Evolutionary conservation across 768 basidiomycete genomes (phyloP), one percentile per base, ranked within the genome.

Genomic region (Lactarius indigo): DNA sequence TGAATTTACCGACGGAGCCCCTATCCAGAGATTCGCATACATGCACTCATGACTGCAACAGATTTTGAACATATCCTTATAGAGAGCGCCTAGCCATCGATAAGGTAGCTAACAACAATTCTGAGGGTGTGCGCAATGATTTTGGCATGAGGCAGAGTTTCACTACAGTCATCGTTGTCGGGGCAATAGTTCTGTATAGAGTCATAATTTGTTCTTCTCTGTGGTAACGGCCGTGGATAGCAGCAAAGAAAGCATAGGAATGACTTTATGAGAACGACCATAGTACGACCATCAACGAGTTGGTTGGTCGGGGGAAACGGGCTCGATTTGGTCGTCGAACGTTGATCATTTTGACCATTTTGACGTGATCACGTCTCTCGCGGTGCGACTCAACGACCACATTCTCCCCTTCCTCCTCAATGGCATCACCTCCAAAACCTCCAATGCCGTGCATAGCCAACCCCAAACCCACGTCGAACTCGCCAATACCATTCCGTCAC

Each of bases 391-490:
- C 54, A 41, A 30, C 59, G 26, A 37, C 41, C n/a, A 61, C 62
- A 18, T 20, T 39, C 57, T 33, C 57, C 37, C 3, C 57, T 58
- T 39, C 57, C 57, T 5, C 33, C 57, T 9, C 18, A 23, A 69
- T 70, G 68, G 31, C 68, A 20, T 66, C 57, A 35, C 52, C 61
- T 31, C 15, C 63, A 23, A 71, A 71, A 30, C 70, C 68, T 30
- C 62, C 39, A n/a, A 66, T 71, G 65, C 70, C 70, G 33, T 69
- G 68, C 55, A 59, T 71, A 57, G 52, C 70, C 54, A 62, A 64
- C 33, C 68, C 69, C n/a, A 70, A 71, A 41, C 70, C 70, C 20
- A 64, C 70, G 20, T 71, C 70, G 5, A 33, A 33, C 31, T 71
- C 68, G 18, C 60, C 59, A 20, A 64, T 62, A 57, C 68, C 63